A percentile compares a stretch with the other conserved stretches of the same genome.
phyloP scores from a whole-genome alignment of 805 yeast species.

The Wickerhamomyces mucosus region DNA sequence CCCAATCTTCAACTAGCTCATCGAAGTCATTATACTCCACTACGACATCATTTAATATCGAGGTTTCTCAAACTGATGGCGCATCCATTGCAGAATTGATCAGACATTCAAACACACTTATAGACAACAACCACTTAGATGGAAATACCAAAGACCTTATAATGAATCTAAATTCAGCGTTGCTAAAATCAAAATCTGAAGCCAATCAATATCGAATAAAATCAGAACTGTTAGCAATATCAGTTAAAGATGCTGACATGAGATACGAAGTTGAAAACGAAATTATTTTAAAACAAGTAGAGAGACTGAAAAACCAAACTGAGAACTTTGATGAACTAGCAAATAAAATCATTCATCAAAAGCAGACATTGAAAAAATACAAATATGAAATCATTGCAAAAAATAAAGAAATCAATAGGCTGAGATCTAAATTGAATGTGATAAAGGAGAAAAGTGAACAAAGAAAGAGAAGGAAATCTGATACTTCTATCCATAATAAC shows the following conservation, averaged over 20 bases:
- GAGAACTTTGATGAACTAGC: slow-evolving; percentile 26
- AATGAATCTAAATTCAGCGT: slow-evolving; percentile 11
- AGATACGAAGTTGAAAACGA: slow-evolving; percentile 38
- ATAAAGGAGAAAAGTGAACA: too few relatives aligned
- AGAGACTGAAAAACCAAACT: slow-evolving; percentile 26
- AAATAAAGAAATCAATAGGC: slow-evolving; percentile 33
- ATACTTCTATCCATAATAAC: slow-evolving; percentile 4
- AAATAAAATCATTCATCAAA: slow-evolving; percentile 29
- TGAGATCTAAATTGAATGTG: slow-evolving; percentile 18
- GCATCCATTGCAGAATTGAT: too few relatives aligned
- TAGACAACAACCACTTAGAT: slow-evolving; percentile 2
- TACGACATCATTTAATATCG: slow-evolving; percentile 1
- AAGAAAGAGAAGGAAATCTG: slow-evolving; percentile 10
- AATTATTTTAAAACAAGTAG: slow-evolving; percentile 37
- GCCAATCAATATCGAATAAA: slow-evolving; percentile 26
- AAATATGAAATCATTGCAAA: slow-evolving; percentile 32
- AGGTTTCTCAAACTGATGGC: too few relatives aligned
- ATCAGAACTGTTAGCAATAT: slow-evolving; percentile 32
- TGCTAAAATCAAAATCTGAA: slow-evolving; percentile 20
- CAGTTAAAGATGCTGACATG: slow-evolving; percentile 33
- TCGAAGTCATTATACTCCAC: slow-evolving; percentile 1
- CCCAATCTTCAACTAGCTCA: background rate
- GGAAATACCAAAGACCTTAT: slow-evolving; percentile 9
- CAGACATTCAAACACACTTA: slow-evolving; percentile 1
- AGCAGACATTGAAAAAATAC: slow-evolving; percentile 34